Conservation (phyloP, 495 filamentous ascomycete genomes). For the Neurospora hispaniola region DNA sequence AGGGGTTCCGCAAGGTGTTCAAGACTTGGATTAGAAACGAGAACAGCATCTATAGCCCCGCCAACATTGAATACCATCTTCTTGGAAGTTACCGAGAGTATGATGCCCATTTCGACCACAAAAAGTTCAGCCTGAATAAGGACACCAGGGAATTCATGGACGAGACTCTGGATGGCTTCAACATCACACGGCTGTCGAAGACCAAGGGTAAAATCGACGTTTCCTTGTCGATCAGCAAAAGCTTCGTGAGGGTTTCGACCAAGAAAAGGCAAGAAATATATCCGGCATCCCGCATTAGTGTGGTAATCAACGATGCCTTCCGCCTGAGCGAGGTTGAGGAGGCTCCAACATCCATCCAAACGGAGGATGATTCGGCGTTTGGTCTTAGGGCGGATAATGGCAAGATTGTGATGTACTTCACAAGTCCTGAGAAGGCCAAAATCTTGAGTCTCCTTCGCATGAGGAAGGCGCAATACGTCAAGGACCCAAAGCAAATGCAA, state of each 20-base stretch:
- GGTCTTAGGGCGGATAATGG: slow-evolving; percentile 55
- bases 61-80: slow-evolving; percentile 51
- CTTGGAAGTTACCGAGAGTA: slow-evolving; percentile 50
- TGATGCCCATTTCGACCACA: slow-evolving; percentile 53
- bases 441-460: slow-evolving; percentile 48
- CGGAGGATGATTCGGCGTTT: slow-evolving; percentile 57
- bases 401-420: slow-evolving; percentile 58
- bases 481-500: slow-evolving; percentile 46
- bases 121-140: slow-evolving; percentile 51
- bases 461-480: slow-evolving; percentile 49
- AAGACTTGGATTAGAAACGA: slow-evolving; percentile 45
- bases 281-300: slow-evolving; percentile 44
- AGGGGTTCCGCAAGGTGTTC: slow-evolving; percentile 51
- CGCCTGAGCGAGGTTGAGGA: slow-evolving; percentile 54
- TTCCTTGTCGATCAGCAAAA: slow-evolving; percentile 50
- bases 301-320: slow-evolving; percentile 58
- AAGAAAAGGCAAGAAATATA: slow-evolving; percentile 54
- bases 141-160: slow-evolving; percentile 55
- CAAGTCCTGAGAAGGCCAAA: slow-evolving; percentile 48
- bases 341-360: slow-evolving; percentile 48
- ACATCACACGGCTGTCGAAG: slow-evolving; percentile 52
- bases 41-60: slow-evolving; percentile 42
- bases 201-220: slow-evolving; percentile 58
- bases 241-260: slow-evolving; percentile 59
- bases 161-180: slow-evolving; percentile 52